Conservation (phyloP, 2,329 filamentous ascomycete genomes). For the Pseudogymnoascus sp. region DNA sequence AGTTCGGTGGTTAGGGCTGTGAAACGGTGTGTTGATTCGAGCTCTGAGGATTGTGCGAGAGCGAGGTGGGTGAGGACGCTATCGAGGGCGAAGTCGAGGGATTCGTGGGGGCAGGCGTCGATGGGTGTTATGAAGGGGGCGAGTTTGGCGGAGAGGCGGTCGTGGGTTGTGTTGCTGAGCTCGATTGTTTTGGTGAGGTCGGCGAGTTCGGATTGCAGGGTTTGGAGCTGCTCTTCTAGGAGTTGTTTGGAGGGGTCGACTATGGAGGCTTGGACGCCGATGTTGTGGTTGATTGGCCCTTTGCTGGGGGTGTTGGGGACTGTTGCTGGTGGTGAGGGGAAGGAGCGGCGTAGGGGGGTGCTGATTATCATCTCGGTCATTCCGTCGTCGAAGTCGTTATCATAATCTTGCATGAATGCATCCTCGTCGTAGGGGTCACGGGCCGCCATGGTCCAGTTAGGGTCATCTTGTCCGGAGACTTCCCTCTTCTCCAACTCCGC, state of each 20-base stretch:
- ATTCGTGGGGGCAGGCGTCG: conserved; percentile 19
- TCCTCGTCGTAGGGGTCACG: conserved; percentile 33
- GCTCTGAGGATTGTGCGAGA: conserved; percentile 22
- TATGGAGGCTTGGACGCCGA: conserved; percentile 11
- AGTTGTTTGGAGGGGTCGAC: conserved; percentile 20
- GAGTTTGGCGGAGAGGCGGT: conserved; percentile 23
- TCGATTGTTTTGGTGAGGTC: conserved; percentile 21
- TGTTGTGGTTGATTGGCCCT: conserved; percentile 8
- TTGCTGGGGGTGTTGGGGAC: conserved; percentile 22
- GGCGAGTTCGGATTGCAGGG: conserved; percentile 20
- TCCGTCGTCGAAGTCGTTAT: conserved; percentile 19
- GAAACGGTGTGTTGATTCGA: conserved; percentile 37
- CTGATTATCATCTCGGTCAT: conserved; percentile 22
- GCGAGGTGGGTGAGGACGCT: conserved; percentile 25
- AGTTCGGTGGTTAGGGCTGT: conserved; percentile 40
- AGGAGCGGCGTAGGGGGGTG: conserved; percentile 22
- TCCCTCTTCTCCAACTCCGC: conserved; percentile 18
- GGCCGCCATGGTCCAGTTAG: conserved; percentile 43
- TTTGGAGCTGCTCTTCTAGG: conserved; percentile 20
- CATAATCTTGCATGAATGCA: conserved; percentile 5
- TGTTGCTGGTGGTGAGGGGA: conserved; percentile 25
- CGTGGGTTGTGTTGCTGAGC: conserved; percentile 20
- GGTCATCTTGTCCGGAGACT: conserved; percentile 18
- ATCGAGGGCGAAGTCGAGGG: conserved; percentile 25
- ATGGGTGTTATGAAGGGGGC: conserved; percentile 15